Base-by-base conservation (phyloP, 2,329 filamentous ascomycete genomes). In the Colletotrichum tropicale region DNA sequence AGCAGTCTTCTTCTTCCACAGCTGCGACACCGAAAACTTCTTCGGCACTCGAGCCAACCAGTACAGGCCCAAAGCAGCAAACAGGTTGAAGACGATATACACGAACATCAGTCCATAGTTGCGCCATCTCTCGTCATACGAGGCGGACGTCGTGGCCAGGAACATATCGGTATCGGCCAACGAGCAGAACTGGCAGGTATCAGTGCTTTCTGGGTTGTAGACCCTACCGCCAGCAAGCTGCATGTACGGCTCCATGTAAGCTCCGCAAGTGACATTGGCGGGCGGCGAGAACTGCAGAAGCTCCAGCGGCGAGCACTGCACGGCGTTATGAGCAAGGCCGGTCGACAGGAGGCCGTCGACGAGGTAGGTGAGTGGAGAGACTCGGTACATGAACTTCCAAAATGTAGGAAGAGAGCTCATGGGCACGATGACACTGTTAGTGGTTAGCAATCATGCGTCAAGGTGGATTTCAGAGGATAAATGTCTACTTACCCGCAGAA, bases 341-440 rank as follows among this genome's bases (percentile, higher is more conserved):
- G 80, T 75, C 0, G 81, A 81, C 66, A 94, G 85, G 81, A 95
- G 88, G 8, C 91, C 92, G 30, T 88, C 86, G 64, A 94, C 88
- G 18, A 94, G 85, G 81, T 95, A 95, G 0, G 92, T 94, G 77
- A 94, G 91, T 1, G 93, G 93, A 0, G 91, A 93, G 58, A 92
- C 85, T 30, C 91, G 88, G 82, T 94, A 94, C 91, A 93, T 93
- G 85, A 93, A 93, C 69, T 89, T 91, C 93, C 93, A 95, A 85
- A 94, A 94, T 4, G 89, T 86, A 0, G 93, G 93, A 4, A 95
- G 88, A 1, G 86, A 84, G 0, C 80, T 80, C 1, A 91, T 90
- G 0, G 87, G 83, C 2, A 91, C 91, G 70, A 94, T 87, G 48
- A 95, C 91, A 84, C 91, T 88, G 77, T 83, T 5, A 13, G 56